Base-by-base conservation (phyloP, 1,284 basidiomycete genomes). In the Agroathelia rolfsii region DNA sequence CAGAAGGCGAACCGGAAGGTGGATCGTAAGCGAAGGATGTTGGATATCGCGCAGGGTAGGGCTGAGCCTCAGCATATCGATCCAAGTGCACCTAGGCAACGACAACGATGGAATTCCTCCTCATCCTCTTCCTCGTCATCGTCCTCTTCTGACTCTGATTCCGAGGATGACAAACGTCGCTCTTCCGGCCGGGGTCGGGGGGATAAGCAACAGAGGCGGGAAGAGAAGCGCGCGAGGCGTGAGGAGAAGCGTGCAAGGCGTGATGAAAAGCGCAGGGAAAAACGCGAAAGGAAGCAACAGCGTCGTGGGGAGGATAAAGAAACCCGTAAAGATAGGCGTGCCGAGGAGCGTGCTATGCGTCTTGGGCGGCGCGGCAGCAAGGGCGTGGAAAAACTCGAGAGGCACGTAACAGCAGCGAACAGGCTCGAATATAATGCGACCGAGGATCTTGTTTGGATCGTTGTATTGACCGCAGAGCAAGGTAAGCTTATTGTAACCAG, bases 381-480 rank as follows among this genome's bases (percentile, higher is more conserved):
- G n/a, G n/a, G n/a, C n/a, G n/a, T n/a, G n/a, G 12, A 21, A 15
- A 25, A 29, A 17, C 34, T 39, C 4, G 34, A 43, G 24, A 30
- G 28, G 14, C 30, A 40, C 5, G 46, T 43, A 25, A 36, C 39
- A 6, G 36, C 41, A 10, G 47, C 45, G 3, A 44, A 49, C 32
- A 32, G 45, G 13, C 27, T 39, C 10, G 47, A 49, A 19, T 35
- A 47, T 23, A 42, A 43, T 40, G 20, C 36, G 14, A 41, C 41
- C 15, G 34, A 42, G 12, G 35, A 37, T 10, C 21, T 46, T 1
- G 23, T 47, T 10, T 50, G 48, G 48, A 26, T 50, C 16, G 48
- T 50, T 11, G 37, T 48, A 12, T 39, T 47, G 39, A 39, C 32
- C 27, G 37, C 42, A 14, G 42, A 44, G 6, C 24, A 41, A 22